Evolutionary conservation across 768 basidiomycete species (phyloP).

Genomic region (Leccinum truebloodii): DNA sequence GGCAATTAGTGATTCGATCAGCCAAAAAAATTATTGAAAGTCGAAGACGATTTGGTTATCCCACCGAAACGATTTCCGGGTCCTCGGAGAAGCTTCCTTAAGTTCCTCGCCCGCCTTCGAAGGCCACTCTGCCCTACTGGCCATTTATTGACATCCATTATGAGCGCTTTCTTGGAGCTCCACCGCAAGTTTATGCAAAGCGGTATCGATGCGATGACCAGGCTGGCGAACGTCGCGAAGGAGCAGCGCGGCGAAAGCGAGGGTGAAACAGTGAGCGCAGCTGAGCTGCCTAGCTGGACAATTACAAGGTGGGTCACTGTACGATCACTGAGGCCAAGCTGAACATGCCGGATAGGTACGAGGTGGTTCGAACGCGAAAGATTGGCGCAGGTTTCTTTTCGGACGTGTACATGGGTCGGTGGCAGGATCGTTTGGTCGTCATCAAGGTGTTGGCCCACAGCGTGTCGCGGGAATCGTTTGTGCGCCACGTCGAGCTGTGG

Average conservation of each 20-base stretch:
- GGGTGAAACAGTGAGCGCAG: background rate
- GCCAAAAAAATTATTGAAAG: no score
- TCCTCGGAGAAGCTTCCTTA: no score
- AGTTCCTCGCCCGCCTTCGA: no score
- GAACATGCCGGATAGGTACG: slow-evolving; percentile 46
- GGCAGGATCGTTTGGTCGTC: no score
- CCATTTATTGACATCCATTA: no score
- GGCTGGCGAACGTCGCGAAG: slow-evolving; percentile 46
- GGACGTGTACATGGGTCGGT: no score
- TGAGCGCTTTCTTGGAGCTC: slow-evolving; percentile 7
- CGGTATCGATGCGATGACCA: slow-evolving; percentile 68
- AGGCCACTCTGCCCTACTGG: no score
- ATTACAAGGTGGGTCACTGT: slow-evolving; percentile 55
- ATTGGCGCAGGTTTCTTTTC: no score
- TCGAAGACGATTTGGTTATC: no score
- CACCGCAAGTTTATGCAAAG: slow-evolving; percentile 72
- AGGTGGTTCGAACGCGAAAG: slow-evolving; percentile 48
- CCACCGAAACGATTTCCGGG: no score
- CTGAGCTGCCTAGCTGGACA: slow-evolving; percentile 67
- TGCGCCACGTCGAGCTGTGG: slow-evolving; percentile 74
- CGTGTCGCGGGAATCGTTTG: slow-evolving; percentile 47
- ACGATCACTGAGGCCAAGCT: background rate
- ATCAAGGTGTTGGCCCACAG: no score
- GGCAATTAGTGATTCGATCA: no score
- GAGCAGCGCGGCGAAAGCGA: background rate